Evolutionary conservation across 208 protist species (phyloP).

Genomic region (Kentomonas sorsogonicus): DNA sequence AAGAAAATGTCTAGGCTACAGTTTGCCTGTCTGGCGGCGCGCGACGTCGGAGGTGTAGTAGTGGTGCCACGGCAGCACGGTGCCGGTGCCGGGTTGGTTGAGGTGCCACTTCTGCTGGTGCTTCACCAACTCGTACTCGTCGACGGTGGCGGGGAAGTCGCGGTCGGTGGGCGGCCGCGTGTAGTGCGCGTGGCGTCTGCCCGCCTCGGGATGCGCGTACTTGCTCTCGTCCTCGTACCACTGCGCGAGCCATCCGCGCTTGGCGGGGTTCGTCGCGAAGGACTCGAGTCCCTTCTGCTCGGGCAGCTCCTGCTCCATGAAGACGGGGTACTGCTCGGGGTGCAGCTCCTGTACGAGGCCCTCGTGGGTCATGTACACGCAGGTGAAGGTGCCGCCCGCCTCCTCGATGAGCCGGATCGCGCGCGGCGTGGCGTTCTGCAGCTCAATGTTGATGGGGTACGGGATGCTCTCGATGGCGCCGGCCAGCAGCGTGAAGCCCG

Average conservation of each 20-base stretch:
- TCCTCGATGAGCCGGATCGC: slow-evolving; percentile 83
- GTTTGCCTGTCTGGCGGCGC: slow-evolving; percentile 27
- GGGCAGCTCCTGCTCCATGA: slow-evolving; percentile 77
- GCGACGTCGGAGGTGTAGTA: slow-evolving; percentile 70
- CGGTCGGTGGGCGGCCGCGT: slow-evolving; percentile 62
- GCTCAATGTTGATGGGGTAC: slow-evolving; percentile 83
- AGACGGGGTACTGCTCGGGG: slow-evolving; percentile 81
- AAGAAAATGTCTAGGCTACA: slow-evolving; percentile 21
- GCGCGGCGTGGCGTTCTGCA: slow-evolving; percentile 80
- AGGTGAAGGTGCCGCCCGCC: slow-evolving; percentile 81
- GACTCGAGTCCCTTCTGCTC: slow-evolving; percentile 75
- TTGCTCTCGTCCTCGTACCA: slow-evolving; percentile 88
- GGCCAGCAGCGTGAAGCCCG: slow-evolving; percentile 76
- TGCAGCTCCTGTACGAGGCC: slow-evolving; percentile 85
- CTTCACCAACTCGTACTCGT: slow-evolving; percentile 88
- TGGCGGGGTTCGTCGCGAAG: slow-evolving; percentile 59
- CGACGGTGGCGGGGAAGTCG: slow-evolving; percentile 81
- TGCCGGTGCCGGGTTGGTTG: slow-evolving; percentile 80
- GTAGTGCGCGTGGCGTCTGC: slow-evolving; percentile 77
- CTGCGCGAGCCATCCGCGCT: slow-evolving; percentile 79
- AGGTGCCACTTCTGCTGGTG: slow-evolving; percentile 92
- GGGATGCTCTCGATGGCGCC: slow-evolving; percentile 59
- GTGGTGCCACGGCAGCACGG: slow-evolving; percentile 82
- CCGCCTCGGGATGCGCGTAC: slow-evolving; percentile 79
- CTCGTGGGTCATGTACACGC: slow-evolving; percentile 87